Evolutionary conservation across 148 eudicot genomes (phyloP).

Genomic region (Fagopyrum tataricum): DNA sequence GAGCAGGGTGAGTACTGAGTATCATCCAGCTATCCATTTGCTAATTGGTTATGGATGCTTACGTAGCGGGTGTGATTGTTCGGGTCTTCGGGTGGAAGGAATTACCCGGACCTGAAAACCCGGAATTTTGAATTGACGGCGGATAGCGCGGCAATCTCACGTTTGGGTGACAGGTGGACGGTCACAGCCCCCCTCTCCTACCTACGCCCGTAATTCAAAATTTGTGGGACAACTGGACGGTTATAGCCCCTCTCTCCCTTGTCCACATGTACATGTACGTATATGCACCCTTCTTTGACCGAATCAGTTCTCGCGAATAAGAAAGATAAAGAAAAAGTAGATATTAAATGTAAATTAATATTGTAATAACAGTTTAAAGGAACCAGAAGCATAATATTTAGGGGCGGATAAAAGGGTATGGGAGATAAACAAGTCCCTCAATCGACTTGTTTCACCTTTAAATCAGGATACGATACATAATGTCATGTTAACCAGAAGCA

Average conservation of each 20-base stretch:
- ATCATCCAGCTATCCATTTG: background rate
- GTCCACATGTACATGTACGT: background rate
- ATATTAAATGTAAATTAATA: no score
- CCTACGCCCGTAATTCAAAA: background rate
- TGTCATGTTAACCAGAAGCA: no score
- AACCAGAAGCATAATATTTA: no score
- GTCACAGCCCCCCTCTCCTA: background rate
- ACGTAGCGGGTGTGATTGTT: no score
- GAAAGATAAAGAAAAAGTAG: no score
- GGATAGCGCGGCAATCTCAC: background rate
- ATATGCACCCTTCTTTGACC: background rate
- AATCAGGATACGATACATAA: no score
- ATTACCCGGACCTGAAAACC: background rate
- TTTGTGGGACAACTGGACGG: background rate
- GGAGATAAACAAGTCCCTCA: no score
- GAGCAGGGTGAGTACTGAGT: background rate
- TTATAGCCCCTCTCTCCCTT: background rate
- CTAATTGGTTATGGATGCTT: background rate
- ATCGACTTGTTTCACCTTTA: no score
- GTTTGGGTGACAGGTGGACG: background rate
- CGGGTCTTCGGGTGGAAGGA: background rate
- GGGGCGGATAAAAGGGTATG: no score
- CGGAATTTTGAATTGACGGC: conserved; percentile 7
- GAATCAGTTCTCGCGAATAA: background rate
- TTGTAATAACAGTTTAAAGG: no score